phyloP scores from a whole-genome alignment of 129 eudicot species.

The Arctium minus region DNA sequence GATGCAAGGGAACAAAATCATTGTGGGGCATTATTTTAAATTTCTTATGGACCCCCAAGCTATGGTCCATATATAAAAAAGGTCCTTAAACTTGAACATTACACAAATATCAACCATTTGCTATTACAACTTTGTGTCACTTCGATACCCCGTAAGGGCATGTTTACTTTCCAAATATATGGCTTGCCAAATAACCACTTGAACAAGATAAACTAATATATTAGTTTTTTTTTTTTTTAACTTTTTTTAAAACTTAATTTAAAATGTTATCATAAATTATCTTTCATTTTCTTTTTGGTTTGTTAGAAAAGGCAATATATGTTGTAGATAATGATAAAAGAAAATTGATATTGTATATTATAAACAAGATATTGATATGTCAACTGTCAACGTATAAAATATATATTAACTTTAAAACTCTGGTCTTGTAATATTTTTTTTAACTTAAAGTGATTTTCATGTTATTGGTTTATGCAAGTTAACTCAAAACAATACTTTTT shows the following conservation, averaged over 20 bases:
- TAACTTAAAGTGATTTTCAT: not conserved
- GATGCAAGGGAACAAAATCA: conserved; percentile 23
- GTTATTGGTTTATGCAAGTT: not conserved
- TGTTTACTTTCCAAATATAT: conserved; percentile 22
- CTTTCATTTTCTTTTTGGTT: conserved; percentile 3
- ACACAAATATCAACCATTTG: conserved; percentile 23
- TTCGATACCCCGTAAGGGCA: conserved; percentile 12
- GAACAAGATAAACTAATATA: conserved; percentile 22
- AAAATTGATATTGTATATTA: not conserved
- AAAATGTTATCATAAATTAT: conserved; percentile 20
- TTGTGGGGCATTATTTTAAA: not conserved
- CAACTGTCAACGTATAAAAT: not conserved
- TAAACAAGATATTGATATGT: not conserved
- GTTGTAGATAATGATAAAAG: conserved; percentile 1
- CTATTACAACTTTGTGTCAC: conserved; percentile 13
- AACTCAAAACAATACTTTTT: not conserved
- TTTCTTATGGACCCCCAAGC: conserved; percentile 24
- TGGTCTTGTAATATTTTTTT: not conserved
- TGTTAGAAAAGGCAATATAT: not conserved
- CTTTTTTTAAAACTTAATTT: conserved; percentile 16
- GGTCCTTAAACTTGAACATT: conserved; percentile 19
- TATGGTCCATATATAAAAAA: not conserved
- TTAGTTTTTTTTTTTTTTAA: not conserved
- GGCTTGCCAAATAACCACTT: conserved; percentile 26
- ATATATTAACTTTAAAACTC: not conserved